phyloP scores from a whole-genome alignment of 345 rosid genomes.

The Eutrema yunnanense region DNA sequence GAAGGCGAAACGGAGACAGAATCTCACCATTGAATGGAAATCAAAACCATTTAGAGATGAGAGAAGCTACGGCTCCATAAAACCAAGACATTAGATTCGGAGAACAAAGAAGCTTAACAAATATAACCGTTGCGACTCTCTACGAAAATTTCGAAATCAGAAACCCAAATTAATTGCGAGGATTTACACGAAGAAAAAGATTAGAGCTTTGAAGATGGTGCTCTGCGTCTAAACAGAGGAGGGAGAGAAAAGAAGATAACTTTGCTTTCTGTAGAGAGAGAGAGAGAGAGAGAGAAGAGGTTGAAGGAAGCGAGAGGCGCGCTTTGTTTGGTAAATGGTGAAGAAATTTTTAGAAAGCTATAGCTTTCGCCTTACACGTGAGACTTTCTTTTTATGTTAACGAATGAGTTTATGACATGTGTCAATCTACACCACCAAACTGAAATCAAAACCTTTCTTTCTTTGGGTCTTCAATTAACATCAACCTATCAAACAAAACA shows the following conservation, averaged over 20 bases:
- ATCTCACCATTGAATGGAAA: constrained; percentile 8
- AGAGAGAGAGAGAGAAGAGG: constrained; percentile 6
- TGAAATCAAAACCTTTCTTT: neutral
- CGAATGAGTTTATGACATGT: neutral
- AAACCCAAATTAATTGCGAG: neutral
- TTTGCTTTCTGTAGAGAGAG: constrained; percentile 2
- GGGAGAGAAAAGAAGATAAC: constrained; percentile 2
- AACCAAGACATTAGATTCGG: neutral
- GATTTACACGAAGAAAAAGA: neutral
- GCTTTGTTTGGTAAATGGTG: constrained; percentile 28
- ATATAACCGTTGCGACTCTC: constrained; percentile 19
- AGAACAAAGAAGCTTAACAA: neutral
- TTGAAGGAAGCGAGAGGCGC: constrained; percentile 25
- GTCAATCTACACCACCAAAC: neutral
- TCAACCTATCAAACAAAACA: too few relatives aligned
- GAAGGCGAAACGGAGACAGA: constrained; percentile 9
- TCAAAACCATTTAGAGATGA: constrained; percentile 7
- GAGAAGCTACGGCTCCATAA: neutral
- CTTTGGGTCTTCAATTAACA: neutral
- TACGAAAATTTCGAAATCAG: neutral
- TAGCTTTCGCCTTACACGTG: constrained; percentile 27
- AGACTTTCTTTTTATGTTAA: constrained; percentile 17
- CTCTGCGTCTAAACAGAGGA: constrained; percentile 12
- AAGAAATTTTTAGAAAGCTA: constrained; percentile 18
- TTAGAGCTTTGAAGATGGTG: neutral